Evolutionary conservation across 2,329 filamentous ascomycete species (phyloP), one percentile per base, ranked within the genome.

Genomic region (Penicillium nordicum): DNA sequence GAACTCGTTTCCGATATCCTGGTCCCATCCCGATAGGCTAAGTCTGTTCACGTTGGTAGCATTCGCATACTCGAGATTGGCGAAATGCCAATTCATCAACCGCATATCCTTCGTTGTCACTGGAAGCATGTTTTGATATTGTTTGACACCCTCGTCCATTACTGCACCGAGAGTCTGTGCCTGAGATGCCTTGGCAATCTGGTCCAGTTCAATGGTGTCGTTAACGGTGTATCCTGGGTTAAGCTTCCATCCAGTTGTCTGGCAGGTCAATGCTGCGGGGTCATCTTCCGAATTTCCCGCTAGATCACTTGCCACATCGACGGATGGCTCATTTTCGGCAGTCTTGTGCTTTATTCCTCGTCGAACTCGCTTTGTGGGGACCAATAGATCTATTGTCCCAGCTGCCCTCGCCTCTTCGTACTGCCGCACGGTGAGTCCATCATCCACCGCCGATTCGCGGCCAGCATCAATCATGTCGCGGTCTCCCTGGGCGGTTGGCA

Each of bases 1-100:
- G 78, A 96, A 99, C 70, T 99, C 94, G 66, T 99, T 97, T 0
- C 94, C 94, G 48, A 92, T 92, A 69, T 99, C 95, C 67, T 99
- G 92, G 73, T 99, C 95, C 90, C 95, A 97, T 0, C 92, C 88
- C 8, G 88, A 86, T 14, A 99, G 83, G 72, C 93, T 97, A 18
- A 99, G 83, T 60, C 89, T 88, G 62, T 89, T 87, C 53, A 96
- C 86, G 63, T 92, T 95, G 2, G 87, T 90, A 2, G 94, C 94
- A 72, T 97, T 99, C 60, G 93, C 95, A 70, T 99, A 99, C 74
- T 99, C 94, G 14, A 99, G 82, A 69, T 99, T 99, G 62, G 95
- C 95, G 72, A 97, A 89, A 74, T 99, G 95, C 94, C 94, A 99
- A 69, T 97, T 99, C 68, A 97, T 82, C 16, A 99, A 80, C 44